A percentile compares a stretch with the other conserved stretches of the same genome.
Evolutionary conservation across 805 yeast species (phyloP).

Genomic region (Yarrowia divulgata): DNA sequence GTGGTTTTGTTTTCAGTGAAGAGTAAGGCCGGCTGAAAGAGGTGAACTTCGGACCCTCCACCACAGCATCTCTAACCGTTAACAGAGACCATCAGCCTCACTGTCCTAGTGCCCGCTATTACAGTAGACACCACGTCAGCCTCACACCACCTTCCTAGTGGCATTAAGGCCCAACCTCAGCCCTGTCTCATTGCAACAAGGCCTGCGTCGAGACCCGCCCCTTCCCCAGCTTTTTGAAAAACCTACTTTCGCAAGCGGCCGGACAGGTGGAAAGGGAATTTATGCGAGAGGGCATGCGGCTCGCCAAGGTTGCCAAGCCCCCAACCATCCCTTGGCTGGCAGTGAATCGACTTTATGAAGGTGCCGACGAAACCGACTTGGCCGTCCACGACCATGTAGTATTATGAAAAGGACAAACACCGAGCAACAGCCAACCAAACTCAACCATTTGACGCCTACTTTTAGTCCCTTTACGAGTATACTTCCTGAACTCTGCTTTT

Average conservation of each 20-base stretch:
- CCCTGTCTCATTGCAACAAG: conserved; percentile 13
- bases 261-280: conserved; percentile 10
- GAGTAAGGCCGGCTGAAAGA: too few relatives aligned
- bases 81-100: conserved; percentile 4
- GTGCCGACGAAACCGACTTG: too few relatives aligned
- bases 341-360: conserved; percentile 2
- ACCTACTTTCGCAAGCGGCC: neutral
- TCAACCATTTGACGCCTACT: neutral
- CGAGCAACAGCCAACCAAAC: neutral
- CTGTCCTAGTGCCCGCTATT: conserved; percentile 1
- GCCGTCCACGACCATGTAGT: neutral
- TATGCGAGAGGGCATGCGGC: conserved; percentile 13
- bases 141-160: neutral
- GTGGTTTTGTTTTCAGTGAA: too few relatives aligned
- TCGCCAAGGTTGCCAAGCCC: conserved; percentile 13
- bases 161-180: neutral
- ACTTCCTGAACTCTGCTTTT: neutral
- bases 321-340: neutral
- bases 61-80: neutral
- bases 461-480: neutral
- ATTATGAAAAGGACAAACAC: neutral
- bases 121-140: conserved; percentile 22
- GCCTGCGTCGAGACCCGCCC: conserved; percentile 1
- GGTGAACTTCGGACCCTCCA: too few relatives aligned
- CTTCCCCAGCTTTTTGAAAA: conserved; percentile 24